Percentiles rank a stretch among this genome's conserved stretches.
phyloP scores from a whole-genome alignment of 805 yeast species.

The Yamadazyma sp. region DNA sequence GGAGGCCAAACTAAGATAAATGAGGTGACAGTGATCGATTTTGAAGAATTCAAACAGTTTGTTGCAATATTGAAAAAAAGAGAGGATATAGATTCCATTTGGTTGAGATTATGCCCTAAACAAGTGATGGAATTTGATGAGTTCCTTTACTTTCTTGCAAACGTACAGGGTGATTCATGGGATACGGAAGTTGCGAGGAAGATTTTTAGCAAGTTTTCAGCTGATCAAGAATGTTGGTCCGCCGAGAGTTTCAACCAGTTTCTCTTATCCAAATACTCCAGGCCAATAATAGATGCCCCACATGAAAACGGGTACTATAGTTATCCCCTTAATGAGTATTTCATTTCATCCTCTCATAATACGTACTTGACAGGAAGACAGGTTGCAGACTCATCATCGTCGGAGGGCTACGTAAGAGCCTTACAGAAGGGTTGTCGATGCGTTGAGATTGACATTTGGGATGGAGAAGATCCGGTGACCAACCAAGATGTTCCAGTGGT shows the following conservation, averaged over 20 bases:
- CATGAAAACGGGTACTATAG: constrained; percentile 23
- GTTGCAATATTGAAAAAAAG: constrained; percentile 67
- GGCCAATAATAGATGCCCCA: constrained; percentile 17
- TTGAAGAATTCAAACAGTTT: constrained; percentile 72
- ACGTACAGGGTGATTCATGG: constrained; percentile 48
- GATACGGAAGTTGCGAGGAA: constrained; percentile 21
- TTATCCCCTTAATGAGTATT: constrained; percentile 79
- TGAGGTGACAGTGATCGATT: constrained; percentile 46
- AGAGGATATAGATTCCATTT: constrained; percentile 57
- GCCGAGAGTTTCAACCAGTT: constrained; percentile 35
- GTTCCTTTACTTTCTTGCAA: constrained; percentile 41
- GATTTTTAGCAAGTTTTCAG: constrained; percentile 24
- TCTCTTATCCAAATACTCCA: constrained; percentile 30
- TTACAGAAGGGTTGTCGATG: constrained; percentile 92
- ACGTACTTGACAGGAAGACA: constrained; percentile 90
- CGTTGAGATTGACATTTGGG: constrained; percentile 96
- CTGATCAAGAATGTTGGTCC: constrained; percentile 21
- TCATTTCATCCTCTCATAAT: constrained; percentile 90
- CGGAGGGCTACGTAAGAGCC: constrained; percentile 85
- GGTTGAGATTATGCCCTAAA: constrained; percentile 23
- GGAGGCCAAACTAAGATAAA: constrained; percentile 30
- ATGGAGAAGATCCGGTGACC: constrained; percentile 51
- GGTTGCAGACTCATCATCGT: constrained; percentile 80
- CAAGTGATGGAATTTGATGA: constrained; percentile 21
- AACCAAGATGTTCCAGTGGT: constrained; percentile 67